phyloP scores from a whole-genome alignment of 495 filamentous ascomycete species.

The Apodospora peruviana region DNA sequence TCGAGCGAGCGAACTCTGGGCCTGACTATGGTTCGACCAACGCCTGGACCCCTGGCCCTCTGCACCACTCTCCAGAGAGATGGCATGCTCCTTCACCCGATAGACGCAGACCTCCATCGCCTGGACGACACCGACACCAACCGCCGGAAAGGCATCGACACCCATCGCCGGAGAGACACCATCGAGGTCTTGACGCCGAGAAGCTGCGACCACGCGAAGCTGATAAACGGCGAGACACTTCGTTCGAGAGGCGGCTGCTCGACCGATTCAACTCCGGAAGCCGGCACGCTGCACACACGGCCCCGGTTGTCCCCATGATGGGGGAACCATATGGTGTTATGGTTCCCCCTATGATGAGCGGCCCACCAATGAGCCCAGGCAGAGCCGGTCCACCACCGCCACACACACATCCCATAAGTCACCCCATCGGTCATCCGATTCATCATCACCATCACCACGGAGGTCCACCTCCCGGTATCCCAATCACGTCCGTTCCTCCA shows the following conservation, averaged over 20 bases:
- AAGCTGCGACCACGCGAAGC: constrained; percentile 15
- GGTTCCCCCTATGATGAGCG: constrained; percentile 11
- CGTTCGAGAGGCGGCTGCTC: constrained; percentile 39
- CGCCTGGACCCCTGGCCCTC: constrained; percentile 21
- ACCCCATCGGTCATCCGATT: constrained; percentile 10
- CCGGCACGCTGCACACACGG: constrained; percentile 12
- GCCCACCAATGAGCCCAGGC: constrained; percentile 11
- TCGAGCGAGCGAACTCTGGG: constrained; percentile 27
- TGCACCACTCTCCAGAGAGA: constrained; percentile 15
- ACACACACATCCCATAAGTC: constrained; percentile 19
- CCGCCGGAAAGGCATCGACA: constrained; percentile 11
- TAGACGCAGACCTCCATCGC: constrained; percentile 10
- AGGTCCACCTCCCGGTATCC: background rate
- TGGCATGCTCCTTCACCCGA: constrained; percentile 9
- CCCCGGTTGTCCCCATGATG: constrained; percentile 8
- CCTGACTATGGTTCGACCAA: constrained; percentile 30
- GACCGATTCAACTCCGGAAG: constrained; percentile 39
- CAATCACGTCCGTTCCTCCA: constrained; percentile 6
- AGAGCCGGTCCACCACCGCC: constrained; percentile 16
- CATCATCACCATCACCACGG: background rate
- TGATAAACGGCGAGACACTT: constrained; percentile 23
- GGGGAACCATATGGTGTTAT: constrained; percentile 7
- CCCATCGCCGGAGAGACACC: constrained; percentile 7
- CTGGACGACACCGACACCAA: constrained; percentile 6
- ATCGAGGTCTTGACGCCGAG: constrained; percentile 7